Evolutionary conservation across 805 yeast genomes (phyloP).

Genomic region (Candida multigemmis): DNA sequence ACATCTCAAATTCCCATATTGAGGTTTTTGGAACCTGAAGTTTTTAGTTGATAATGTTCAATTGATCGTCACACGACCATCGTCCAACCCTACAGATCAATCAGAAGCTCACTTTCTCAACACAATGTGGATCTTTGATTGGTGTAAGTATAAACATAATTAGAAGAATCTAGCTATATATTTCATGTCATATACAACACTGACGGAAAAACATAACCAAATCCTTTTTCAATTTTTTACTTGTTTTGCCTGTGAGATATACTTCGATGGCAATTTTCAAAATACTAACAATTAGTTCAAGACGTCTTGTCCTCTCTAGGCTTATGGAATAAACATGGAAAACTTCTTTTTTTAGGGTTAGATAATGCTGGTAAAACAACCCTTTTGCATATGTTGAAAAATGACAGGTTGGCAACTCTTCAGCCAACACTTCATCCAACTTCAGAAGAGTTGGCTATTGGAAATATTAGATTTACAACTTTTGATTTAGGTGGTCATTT

Average conservation of each 20-base stretch:
- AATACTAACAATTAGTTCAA: constrained; percentile 23
- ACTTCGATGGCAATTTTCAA: no score
- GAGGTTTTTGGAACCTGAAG: no score
- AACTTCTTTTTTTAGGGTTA: constrained; percentile 36
- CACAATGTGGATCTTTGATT: constrained; percentile 27
- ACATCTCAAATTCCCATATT: no score
- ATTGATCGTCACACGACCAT: no score
- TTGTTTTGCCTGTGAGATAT: no score
- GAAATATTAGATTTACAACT: constrained; percentile 93
- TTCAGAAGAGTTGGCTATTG: constrained; percentile 95
- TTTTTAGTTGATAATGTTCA: no score
- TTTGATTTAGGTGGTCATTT: constrained; percentile 98
- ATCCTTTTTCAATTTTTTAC: background rate
- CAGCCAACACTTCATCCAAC: constrained; percentile 99
- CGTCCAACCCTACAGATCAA: no score
- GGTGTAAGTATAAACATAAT: constrained; percentile 20
- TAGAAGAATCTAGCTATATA: background rate
- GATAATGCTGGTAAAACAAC: constrained; percentile 42
- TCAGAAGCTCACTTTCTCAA: no score
- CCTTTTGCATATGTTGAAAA: constrained; percentile 45
- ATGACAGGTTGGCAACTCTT: constrained; percentile 94
- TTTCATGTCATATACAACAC: background rate
- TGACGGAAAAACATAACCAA: background rate
- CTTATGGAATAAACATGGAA: constrained; percentile 41
- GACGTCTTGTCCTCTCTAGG: constrained; percentile 38